A percentile compares a stretch with the other conserved stretches of the same genome.
Evolutionary conservation across 2,329 filamentous ascomycete species (phyloP).

Genomic region (Beauveria sp.): DNA sequence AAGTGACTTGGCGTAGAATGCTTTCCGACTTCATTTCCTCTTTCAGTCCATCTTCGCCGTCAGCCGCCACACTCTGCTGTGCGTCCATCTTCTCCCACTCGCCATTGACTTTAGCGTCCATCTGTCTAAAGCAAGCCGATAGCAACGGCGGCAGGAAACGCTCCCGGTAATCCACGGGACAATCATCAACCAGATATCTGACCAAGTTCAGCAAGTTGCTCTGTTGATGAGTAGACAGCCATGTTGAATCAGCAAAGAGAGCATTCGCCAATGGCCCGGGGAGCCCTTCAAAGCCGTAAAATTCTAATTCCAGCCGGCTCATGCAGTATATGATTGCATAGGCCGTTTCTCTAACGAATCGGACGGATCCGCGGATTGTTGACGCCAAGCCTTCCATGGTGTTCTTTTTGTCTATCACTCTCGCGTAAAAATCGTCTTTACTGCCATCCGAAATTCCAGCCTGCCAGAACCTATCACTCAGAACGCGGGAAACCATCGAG

Average conservation of each 20-base stretch:
- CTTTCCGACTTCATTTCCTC: slow-evolving; percentile 99
- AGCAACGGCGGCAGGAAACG: slow-evolving; percentile 83
- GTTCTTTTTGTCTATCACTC: slow-evolving; percentile 79
- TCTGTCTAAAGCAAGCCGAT: slow-evolving; percentile 71
- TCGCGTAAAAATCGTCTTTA: slow-evolving; percentile 92
- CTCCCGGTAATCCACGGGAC: slow-evolving; percentile 67
- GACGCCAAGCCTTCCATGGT: slow-evolving; percentile 93
- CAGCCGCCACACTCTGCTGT: slow-evolving; percentile 52
- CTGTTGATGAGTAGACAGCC: slow-evolving; percentile 84
- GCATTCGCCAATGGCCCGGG: slow-evolving; percentile 76
- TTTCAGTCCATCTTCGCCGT: slow-evolving; percentile 67
- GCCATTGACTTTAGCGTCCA: slow-evolving; percentile 76
- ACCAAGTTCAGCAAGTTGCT: slow-evolving; percentile 88
- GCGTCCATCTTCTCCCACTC: slow-evolving; percentile 78
- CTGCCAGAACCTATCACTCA: slow-evolving; percentile 97
- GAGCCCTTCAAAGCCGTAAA: slow-evolving; percentile 84
- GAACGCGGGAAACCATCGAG: slow-evolving; percentile 67
- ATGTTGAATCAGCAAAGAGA: slow-evolving; percentile 73
- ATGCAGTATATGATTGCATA: slow-evolving; percentile 94
- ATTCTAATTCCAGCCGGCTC: slow-evolving; percentile 76
- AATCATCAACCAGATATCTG: slow-evolving; percentile 84
- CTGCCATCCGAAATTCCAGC: slow-evolving; percentile 93
- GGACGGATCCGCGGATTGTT: slow-evolving; percentile 79
- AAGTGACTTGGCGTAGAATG: slow-evolving; percentile 85
- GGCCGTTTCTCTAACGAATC: slow-evolving; percentile 84